These are phyloP conservation scores for Aulographum hederae DNA, from an alignment of 2,329 filamentous ascomycete species.

Conservation along the genomic window DNA sequence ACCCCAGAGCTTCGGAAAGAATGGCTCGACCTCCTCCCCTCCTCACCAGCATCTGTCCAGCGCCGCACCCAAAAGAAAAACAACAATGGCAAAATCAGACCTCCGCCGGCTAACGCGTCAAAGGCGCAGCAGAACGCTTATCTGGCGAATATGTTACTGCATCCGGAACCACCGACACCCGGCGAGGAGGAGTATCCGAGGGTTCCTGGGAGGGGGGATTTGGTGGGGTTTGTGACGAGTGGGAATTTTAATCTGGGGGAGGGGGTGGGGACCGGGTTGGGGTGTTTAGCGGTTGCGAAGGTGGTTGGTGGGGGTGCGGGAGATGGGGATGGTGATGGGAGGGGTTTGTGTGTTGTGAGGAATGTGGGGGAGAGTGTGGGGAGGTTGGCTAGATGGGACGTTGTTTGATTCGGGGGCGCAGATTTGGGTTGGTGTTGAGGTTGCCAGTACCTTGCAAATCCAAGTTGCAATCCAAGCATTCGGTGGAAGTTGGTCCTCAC, in stretches of 20 bases:
- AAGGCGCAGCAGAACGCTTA: neutral
- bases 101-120: neutral
- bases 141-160: neutral
- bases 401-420: too few relatives aligned
- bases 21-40: slow-evolving; percentile 49
- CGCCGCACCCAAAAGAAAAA: too few relatives aligned
- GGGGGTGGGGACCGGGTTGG: slow-evolving; percentile 60
- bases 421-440: too few relatives aligned
- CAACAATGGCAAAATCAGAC: neutral
- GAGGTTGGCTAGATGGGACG: slow-evolving; percentile 63
- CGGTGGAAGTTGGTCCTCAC: too few relatives aligned
- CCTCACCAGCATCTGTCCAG: too few relatives aligned
- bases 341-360: slow-evolving; percentile 56
- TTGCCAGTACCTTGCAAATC: too few relatives aligned
- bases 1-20: slow-evolving; percentile 43
- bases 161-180: slow-evolving; percentile 9
- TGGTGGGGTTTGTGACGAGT: slow-evolving; percentile 80
- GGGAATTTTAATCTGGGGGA: slow-evolving; percentile 67
- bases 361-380: slow-evolving; percentile 65
- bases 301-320: slow-evolving; percentile 25
- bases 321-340: slow-evolving; percentile 10
- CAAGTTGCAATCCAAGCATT: too few relatives aligned
- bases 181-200: slow-evolving; percentile 35
- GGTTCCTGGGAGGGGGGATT: slow-evolving; percentile 55
- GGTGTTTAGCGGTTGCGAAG: slow-evolving; percentile 44